Base-by-base conservation (phyloP, 257 asterid species). In the Ilex asprella region DNA sequence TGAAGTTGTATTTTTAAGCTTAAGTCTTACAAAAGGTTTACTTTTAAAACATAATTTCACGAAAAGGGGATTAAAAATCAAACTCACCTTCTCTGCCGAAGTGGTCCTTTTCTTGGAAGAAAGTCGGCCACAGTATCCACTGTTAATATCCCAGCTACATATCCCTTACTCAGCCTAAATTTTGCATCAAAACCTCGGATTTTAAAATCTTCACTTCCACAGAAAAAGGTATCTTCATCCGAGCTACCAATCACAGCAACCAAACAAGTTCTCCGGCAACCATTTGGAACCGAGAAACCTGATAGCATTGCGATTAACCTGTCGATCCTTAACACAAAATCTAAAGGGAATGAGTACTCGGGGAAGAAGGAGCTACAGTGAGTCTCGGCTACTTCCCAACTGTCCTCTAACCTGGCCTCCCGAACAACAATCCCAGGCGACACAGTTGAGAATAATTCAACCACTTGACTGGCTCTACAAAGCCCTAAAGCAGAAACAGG, bases 321-420 rank as follows among this genome's bases (percentile, higher is more conserved):
- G 72, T 92, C 91, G 13, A 92, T 70, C 79, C 95, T 79, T 77
- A 89, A 62, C 32, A 87, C 86, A 49, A 89, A 85, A 81, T 89
- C 95, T 21, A 86, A 77, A 63, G 95, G 97, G 67, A 92, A 92
- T n/a, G 96, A 73, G 68, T 80, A 87, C 31, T 75, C 84, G 0
- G 97, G 99, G 75, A 85, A 92, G 91, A 92, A 92, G 52, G 89
- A 79, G 70, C 94, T 92, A 79, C 96, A 92, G 75, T 89, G 96
- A 4, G 96, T 92, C 77, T 92, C 99, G 5, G 91, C 95, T 12
- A 92, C 94, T 82, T 89, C 97, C 99, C 99, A 92, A 77, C 88
- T 89, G 80, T 92, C 99, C 69, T 92, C 99, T 67, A 86, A 67
- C 76, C 94, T 83, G 35, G 95, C 99, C 72, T 92, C 95, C 61